A percentile compares a stretch with the other conserved stretches of the same genome.
phyloP scores from a whole-genome alignment of 208 protist species.

The Endotrypanum monterogeii region DNA sequence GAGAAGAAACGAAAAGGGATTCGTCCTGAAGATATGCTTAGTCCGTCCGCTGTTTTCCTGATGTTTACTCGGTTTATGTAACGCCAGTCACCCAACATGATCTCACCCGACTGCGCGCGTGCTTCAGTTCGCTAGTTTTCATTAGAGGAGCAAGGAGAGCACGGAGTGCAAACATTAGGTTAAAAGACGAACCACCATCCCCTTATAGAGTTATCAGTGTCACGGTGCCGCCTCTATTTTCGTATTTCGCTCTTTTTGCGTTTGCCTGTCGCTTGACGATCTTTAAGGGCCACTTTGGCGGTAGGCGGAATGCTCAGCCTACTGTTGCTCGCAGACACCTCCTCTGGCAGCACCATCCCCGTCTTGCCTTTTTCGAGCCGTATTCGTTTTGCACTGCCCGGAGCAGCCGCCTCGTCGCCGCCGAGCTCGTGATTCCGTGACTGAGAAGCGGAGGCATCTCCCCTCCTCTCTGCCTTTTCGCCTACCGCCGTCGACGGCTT shows the following conservation, averaged over 20 bases:
- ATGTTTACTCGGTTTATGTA: not conserved
- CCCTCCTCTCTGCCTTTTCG: not conserved
- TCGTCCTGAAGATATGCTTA: not conserved
- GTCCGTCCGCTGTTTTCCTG: not conserved
- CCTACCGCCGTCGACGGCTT: slow-evolving; percentile 11
- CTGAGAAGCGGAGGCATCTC: not conserved
- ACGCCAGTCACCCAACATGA: not conserved
- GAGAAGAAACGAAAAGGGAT: not conserved
- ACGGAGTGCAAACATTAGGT: not conserved
- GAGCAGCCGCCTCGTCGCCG: not conserved
- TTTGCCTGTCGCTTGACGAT: not conserved
- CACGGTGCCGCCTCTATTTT: not conserved
- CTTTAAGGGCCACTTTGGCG: not conserved
- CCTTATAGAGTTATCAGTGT: not conserved
- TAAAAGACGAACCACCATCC: not conserved
- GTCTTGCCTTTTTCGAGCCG: slow-evolving; percentile 22
- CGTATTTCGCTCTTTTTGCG: not conserved
- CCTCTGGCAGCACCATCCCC: not conserved
- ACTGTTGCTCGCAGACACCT: slow-evolving; percentile 3
- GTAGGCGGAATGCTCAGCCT: slow-evolving; percentile 52
- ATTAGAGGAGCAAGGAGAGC: not conserved
- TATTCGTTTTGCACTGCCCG: slow-evolving; percentile 11
- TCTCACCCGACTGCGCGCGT: not conserved
- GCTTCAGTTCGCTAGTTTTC: not conserved
- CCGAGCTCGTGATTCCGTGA: not conserved